These are phyloP conservation scores for Huntiella savannae DNA, from an alignment of 2,329 filamentous ascomycete species.

Conservation along the genomic window DNA sequence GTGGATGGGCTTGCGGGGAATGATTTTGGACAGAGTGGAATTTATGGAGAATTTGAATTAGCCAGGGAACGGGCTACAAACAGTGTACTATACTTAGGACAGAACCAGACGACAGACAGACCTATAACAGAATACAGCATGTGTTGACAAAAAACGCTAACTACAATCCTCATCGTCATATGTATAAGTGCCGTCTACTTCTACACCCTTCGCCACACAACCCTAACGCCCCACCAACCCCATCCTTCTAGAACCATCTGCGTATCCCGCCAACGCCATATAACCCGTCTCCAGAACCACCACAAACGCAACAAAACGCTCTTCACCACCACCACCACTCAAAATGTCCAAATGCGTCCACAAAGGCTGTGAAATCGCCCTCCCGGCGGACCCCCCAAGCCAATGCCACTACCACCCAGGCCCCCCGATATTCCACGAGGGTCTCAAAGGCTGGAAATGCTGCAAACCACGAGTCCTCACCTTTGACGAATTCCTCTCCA, in stretches of 20 bases:
- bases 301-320: not conserved
- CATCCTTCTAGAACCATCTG: too few species aligned
- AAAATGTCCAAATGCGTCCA: slow-evolving; percentile 79
- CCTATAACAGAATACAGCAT: too few species aligned
- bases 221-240: too few species aligned
- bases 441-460: slow-evolving; percentile 98
- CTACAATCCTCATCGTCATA: too few species aligned
- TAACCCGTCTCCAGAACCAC: too few species aligned
- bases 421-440: slow-evolving; percentile 89
- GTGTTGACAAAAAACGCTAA: too few species aligned
- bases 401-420: slow-evolving; percentile 84
- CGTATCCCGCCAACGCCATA: too few species aligned
- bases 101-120: too few species aligned
- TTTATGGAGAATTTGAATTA: slow-evolving; percentile 73
- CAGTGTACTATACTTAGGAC: too few species aligned
- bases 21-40: slow-evolving; percentile 77
- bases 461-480: slow-evolving; percentile 93
- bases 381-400: slow-evolving; percentile 49
- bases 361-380: slow-evolving; percentile 83
- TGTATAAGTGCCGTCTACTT: too few species aligned
- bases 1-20: slow-evolving; percentile 63
- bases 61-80: too few species aligned
- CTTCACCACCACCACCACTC: not conserved
- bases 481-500: slow-evolving; percentile 93
- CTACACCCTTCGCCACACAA: too few species aligned